A percentile compares a stretch with the other conserved stretches of the same genome.
phyloP scores from a whole-genome alignment of 2,329 filamentous ascomycete species.

The Ustilaginoidea virens region DNA sequence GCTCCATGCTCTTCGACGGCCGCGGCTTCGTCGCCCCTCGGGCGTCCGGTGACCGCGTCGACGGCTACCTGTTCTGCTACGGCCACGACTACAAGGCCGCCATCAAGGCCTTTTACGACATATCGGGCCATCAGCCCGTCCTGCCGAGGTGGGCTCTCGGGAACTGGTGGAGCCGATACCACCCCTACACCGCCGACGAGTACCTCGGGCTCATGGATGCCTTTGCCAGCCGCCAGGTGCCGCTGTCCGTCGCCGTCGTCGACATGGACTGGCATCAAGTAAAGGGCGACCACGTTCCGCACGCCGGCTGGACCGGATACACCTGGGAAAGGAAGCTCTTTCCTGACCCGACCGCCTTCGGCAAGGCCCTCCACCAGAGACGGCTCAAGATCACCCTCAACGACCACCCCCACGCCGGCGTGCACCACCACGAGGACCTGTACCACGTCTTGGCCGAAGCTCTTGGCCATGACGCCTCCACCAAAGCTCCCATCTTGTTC shows the following conservation, averaged over 20 bases:
- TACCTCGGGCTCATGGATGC: constrained; percentile 42
- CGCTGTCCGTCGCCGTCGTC: constrained; percentile 42
- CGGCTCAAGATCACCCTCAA: constrained; percentile 41
- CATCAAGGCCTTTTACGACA: constrained; percentile 34
- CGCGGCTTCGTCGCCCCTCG: constrained; percentile 36
- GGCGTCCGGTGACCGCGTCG: constrained; percentile 26
- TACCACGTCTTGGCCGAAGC: constrained; percentile 39
- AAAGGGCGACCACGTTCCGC: constrained; percentile 23
- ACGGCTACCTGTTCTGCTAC: constrained; percentile 45
- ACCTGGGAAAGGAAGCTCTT: constrained; percentile 22
- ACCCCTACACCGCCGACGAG: constrained; percentile 37
- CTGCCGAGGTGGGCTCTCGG: constrained; percentile 43
- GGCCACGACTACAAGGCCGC: constrained; percentile 39
- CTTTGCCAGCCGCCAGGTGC: constrained; percentile 34
- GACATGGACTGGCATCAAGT: constrained; percentile 55
- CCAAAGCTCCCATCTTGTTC: constrained; percentile 36
- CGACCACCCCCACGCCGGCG: constrained; percentile 43
- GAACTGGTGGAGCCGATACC: constrained; percentile 52
- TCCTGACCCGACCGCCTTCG: constrained; percentile 36
- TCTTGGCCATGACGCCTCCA: constrained; percentile 32
- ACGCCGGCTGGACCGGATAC: constrained; percentile 22
- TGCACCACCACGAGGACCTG: constrained; percentile 38
- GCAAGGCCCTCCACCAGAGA: constrained; percentile 33
- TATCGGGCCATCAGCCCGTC: constrained; percentile 39
- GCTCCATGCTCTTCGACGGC: constrained; percentile 39